Conservation (phyloP, 345 rosid genomes). For the Boechera divaricarpa region DNA sequence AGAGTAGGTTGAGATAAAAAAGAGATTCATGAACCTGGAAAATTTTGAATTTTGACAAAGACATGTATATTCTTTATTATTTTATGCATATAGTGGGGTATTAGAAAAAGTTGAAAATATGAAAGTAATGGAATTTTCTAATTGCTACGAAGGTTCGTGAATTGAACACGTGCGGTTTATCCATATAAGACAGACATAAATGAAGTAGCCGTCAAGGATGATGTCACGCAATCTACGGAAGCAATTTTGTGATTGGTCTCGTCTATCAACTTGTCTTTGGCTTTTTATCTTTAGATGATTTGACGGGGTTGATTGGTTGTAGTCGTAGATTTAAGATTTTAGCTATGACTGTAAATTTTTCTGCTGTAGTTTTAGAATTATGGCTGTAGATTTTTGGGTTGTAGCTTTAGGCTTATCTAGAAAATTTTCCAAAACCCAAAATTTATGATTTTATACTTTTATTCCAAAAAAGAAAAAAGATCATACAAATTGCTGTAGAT, state of each 20-base stretch:
- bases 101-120: constrained; percentile 34
- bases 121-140: constrained; percentile 32
- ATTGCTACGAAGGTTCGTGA: constrained; percentile 45
- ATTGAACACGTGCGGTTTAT: constrained; percentile 44
- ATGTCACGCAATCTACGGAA: constrained; percentile 42
- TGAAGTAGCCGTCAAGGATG: constrained; percentile 36
- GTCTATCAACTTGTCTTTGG: constrained; percentile 32
- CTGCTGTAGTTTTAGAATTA: too few relatives aligned
- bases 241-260: constrained; percentile 44
- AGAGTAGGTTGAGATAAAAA: constrained; percentile 1
- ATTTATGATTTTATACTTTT: too few relatives aligned
- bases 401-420: too few relatives aligned
- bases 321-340: too few relatives aligned
- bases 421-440: too few relatives aligned
- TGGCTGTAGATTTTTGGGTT: too few relatives aligned
- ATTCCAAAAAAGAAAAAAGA: too few relatives aligned
- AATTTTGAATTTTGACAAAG: constrained; percentile 1
- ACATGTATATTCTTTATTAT: not conserved
- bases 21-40: constrained; percentile 47
- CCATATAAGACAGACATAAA: constrained; percentile 14
- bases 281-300: not conserved
- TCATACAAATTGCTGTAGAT: too few relatives aligned
- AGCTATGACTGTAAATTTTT: too few relatives aligned
- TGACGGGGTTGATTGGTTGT: too few relatives aligned
- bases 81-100: constrained; percentile 29